Evolutionary conservation across 2,329 filamentous ascomycete genomes (phyloP).

Genomic region (Lasiodiplodia sp.): DNA sequence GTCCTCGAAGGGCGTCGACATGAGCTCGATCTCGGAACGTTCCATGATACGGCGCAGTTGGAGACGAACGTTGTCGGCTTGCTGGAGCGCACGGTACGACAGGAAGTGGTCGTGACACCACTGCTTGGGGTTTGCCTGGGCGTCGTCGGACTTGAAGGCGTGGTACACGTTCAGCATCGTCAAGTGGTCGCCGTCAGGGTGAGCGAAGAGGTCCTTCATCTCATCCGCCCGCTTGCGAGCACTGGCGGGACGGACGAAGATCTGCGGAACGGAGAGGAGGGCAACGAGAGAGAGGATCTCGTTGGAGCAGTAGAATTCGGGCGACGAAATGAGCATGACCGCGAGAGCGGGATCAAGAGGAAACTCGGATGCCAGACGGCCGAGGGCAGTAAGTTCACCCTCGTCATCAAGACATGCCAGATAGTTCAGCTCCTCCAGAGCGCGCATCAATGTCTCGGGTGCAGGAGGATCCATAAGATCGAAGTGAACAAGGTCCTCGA

Average conservation of each 20-base stretch:
- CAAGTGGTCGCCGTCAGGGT: constrained; percentile 92
- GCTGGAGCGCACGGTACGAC: constrained; percentile 84
- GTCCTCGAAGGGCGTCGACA: constrained; percentile 90
- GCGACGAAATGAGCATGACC: constrained; percentile 97
- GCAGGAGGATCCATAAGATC: constrained; percentile 98
- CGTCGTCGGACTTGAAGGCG: constrained; percentile 82
- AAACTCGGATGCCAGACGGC: constrained; percentile 89
- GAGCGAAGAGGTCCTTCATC: constrained; percentile 94
- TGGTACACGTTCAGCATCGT: constrained; percentile 98
- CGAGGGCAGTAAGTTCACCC: constrained; percentile 86
- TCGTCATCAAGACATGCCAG: constrained; percentile 96
- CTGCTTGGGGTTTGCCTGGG: constrained; percentile 77
- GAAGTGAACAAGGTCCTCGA: constrained; percentile 96
- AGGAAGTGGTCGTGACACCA: constrained; percentile 99
- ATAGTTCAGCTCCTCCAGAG: constrained; percentile 96
- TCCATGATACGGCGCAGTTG: constrained; percentile 98
- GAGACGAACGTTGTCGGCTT: constrained; percentile 90
- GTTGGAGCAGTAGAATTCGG: constrained; percentile 98
- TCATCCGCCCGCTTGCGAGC: constrained; percentile 92
- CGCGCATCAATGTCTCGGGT: constrained; percentile 97
- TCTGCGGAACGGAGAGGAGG: constrained; percentile 90
- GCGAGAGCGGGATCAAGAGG: constrained; percentile 92
- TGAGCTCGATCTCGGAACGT: constrained; percentile 80
- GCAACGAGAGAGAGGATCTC: constrained; percentile 96
- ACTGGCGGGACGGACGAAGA: constrained; percentile 87